These are phyloP conservation scores for Clonostachys sp. DNA, from an alignment of 2,329 filamentous ascomycete genomes.

Conservation along the genomic window DNA sequence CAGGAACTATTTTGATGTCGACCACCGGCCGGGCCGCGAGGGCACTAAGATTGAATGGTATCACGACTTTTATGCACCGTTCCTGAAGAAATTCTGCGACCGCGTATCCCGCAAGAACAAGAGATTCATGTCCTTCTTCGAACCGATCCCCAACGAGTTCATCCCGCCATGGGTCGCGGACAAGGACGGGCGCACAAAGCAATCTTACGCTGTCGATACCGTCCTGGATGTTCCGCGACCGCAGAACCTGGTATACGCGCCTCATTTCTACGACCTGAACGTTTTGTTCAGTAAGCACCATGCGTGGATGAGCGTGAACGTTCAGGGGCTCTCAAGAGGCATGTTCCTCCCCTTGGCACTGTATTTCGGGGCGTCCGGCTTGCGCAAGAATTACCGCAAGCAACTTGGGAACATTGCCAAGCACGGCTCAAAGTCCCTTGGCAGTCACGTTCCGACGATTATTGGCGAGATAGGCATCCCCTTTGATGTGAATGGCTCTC, in stretches of 20 bases:
- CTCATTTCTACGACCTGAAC: constrained; percentile 36
- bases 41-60: constrained; percentile 32
- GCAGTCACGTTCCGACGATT: constrained; percentile 21
- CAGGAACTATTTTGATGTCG: constrained; percentile 27
- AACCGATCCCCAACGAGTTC: constrained; percentile 34
- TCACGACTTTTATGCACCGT: constrained; percentile 33
- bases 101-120: constrained; percentile 21
- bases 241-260: constrained; percentile 29
- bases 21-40: constrained; percentile 27
- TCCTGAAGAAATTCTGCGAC: constrained; percentile 26
- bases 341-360: constrained; percentile 32
- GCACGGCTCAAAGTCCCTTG: constrained; percentile 22
- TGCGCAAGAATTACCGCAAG: constrained; percentile 29
- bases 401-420: constrained; percentile 28
- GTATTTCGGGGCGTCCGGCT: constrained; percentile 29
- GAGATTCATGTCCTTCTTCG: constrained; percentile 26
- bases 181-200: constrained; percentile 1
- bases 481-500: constrained; percentile 29
- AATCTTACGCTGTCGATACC: constrained; percentile 17
- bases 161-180: constrained; percentile 26
- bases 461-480: constrained; percentile 35
- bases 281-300: constrained; percentile 30
- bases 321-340: constrained; percentile 31
- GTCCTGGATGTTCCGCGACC: constrained; percentile 18
- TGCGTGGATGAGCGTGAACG: constrained; percentile 28